Conservation (phyloP, 352 stramenopile genomes). For the Elongisporangium undulatum region DNA sequence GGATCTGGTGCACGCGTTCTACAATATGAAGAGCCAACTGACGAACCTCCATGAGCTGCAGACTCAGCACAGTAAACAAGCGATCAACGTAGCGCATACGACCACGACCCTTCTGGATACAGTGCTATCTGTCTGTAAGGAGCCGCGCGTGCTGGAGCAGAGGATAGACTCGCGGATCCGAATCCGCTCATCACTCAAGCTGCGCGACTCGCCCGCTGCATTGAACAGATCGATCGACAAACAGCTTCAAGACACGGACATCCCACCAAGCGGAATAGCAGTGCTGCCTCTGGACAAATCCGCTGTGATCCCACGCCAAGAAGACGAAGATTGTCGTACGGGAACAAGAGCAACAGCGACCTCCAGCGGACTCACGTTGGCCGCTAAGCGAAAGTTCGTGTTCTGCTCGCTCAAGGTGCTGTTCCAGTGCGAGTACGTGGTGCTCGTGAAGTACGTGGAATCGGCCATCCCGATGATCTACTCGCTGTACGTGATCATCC, state of each 20-base stretch:
- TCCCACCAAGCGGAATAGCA: background rate
- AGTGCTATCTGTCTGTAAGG: background rate
- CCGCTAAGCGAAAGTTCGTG: background rate
- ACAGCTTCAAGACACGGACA: background rate
- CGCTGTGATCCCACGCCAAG: no score
- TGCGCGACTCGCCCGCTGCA: background rate
- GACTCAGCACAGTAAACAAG: background rate
- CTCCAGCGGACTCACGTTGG: no score
- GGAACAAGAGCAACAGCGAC: background rate
- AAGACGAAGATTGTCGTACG: background rate
- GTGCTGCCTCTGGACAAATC: no score
- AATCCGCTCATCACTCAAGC: background rate
- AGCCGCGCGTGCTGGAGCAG: background rate
- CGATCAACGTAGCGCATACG: background rate
- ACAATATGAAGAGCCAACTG: background rate
- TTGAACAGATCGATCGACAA: background rate
- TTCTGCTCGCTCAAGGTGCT: background rate
- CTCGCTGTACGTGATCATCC: background rate
- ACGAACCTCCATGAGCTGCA: background rate
- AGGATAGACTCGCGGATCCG: background rate
- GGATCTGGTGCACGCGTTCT: background rate
- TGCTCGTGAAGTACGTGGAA: background rate
- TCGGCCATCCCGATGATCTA: background rate
- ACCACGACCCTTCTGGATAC: background rate
- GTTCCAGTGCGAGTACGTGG: background rate